These are phyloP conservation scores for Stephania yunnanensis DNA, from an alignment of 164 flowering plant species.

Conservation along the genomic window DNA sequence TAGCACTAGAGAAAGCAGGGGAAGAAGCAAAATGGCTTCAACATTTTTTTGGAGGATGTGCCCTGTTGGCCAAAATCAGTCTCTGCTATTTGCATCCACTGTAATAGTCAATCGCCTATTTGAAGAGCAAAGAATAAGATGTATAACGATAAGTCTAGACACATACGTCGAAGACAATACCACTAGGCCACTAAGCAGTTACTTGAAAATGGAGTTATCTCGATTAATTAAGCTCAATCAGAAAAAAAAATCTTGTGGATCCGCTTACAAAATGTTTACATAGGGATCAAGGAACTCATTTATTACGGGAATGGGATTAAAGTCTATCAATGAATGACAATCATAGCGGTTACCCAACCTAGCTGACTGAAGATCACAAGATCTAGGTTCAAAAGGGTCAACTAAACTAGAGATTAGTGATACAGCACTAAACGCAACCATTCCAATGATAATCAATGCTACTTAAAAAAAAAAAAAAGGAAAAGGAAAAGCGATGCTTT, in stretches of 20 bases:
- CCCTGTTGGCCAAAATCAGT: background rate
- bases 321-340: background rate
- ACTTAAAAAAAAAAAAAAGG: too few relatives aligned
- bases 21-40: background rate
- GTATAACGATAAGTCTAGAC: background rate
- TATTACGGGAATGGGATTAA: background rate
- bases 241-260: background rate
- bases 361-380: background rate
- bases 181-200: too few relatives aligned
- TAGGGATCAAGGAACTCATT: background rate
- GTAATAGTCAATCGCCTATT: background rate
- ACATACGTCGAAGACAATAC: background rate
- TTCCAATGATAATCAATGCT: background rate
- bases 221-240: too few relatives aligned
- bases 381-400: background rate
- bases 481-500: background rate
- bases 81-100: background rate
- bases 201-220: background rate
- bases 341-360: background rate
- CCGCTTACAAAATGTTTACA: background rate
- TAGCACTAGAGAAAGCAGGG: too few relatives aligned
- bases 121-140: background rate
- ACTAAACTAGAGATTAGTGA: background rate
- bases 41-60: background rate
- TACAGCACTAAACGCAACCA: background rate